Evolutionary conservation across 345 rosid species (phyloP), one percentile per base, ranked within the genome.

Genomic region (Physaria fendleri): DNA sequence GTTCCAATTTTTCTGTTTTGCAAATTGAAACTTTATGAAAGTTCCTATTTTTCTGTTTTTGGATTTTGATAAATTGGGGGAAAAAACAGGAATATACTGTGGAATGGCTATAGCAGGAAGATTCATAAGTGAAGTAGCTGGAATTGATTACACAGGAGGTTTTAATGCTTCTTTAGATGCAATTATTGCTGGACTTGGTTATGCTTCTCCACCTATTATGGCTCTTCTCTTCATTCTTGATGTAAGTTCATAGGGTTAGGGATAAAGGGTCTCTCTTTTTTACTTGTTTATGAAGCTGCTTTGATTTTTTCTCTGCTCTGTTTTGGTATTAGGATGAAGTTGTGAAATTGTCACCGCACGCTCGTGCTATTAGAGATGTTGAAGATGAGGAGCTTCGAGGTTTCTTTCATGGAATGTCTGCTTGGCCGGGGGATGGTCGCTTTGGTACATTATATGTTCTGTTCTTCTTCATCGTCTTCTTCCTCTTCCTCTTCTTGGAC

Each of bases 361-460:
- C 98, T 69, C 93, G 98, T 8, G 98, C 98, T 1, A 86, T 92
- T 44, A 84, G 96, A 66, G 98, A 92, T 71, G 98, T 88, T n/a
- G 98, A 92, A 81, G 96, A 92, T 66, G 96, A 88, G 66, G 98
- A 88, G 76, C 85, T 92, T 14, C 70, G 98, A 56, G 84, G 86
- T 59, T 92, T 92, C 81, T 92, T 88, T 29, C 78, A 86, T 76
- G 98, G 98, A 63, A 92, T 92, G 98, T 86, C 98, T n/a, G 90
- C 94, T 55, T 88, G 90, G 89, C 96, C 79, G 74, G 13, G 98
- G 98, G 77, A 80, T 92, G 79, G 93, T 83, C 4, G 74, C 90
- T 44, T 68, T 92, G 90, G 98, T 92, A 79, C 57, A 38, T 4
- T 6, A n/a, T n/a, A n/a, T n/a, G n/a, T 17, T 14, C 4, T n/a